phyloP scores from a whole-genome alignment of 805 yeast genomes.

The Candida sanyiensis region DNA sequence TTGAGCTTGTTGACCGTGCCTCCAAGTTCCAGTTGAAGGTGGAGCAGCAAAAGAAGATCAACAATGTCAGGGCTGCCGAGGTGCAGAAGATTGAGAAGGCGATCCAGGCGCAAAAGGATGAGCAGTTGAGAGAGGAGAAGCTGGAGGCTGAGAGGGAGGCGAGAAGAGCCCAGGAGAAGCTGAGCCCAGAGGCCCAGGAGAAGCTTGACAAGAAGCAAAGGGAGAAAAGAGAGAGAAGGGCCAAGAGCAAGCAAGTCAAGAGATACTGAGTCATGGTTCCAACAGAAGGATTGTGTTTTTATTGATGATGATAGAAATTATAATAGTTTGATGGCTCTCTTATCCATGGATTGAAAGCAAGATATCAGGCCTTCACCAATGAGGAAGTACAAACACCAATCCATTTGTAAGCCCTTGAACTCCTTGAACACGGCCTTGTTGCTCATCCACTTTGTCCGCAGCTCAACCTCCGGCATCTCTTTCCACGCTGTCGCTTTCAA shows the following conservation, averaged over 20 bases:
- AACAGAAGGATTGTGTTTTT: too few relatives aligned
- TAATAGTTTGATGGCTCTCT: slow-evolving; percentile 3
- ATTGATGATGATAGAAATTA: too few relatives aligned
- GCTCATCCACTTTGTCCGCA: slow-evolving; percentile 41
- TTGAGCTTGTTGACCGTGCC: slow-evolving; percentile 50
- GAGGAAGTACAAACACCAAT: slow-evolving; percentile 47
- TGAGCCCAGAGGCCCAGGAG: slow-evolving; percentile 74
- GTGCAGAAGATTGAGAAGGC: slow-evolving; percentile 60
- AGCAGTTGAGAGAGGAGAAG: slow-evolving; percentile 63
- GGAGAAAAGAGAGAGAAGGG: slow-evolving; percentile 80
- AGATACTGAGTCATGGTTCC: slow-evolving; percentile 14
- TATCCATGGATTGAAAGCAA: slow-evolving; percentile 46
- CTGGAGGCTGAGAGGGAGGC: slow-evolving; percentile 62
- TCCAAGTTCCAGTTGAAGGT: slow-evolving; percentile 52
- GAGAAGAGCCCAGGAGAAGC: slow-evolving; percentile 49
- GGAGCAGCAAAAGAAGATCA: slow-evolving; percentile 72
- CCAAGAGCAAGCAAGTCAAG: slow-evolving; percentile 38
- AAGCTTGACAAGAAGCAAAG: slow-evolving; percentile 71
- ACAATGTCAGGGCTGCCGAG: slow-evolving; percentile 73
- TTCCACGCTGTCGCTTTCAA: slow-evolving; percentile 34
- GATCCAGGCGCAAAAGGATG: slow-evolving; percentile 61
- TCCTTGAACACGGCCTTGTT: slow-evolving; percentile 40
- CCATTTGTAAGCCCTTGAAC: slow-evolving; percentile 43
- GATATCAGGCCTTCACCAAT: slow-evolving; percentile 49
- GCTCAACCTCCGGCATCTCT: slow-evolving; percentile 38